Evolutionary conservation across 139 green algal species (phyloP), one percentile per base, ranked within the genome.

Genomic region (Chlorella sp.): DNA sequence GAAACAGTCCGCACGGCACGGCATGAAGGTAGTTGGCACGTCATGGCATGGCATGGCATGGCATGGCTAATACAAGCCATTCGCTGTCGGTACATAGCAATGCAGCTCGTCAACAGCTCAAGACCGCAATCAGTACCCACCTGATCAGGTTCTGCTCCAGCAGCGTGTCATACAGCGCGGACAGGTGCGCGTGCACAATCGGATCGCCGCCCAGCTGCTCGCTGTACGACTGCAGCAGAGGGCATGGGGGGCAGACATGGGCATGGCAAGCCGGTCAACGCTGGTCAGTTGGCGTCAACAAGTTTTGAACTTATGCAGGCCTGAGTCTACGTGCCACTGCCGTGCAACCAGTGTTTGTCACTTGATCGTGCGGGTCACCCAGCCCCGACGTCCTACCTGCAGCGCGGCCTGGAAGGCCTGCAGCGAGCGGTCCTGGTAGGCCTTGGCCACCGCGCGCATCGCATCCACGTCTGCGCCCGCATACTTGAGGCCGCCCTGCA

Each of bases 171-270:
- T 92, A 95, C 81, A 98, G 90, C 68, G 92, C 92, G 62, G 80
- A 86, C 56, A 99, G 88, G 90, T 99, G 97, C 2, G 81, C 76
- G 86, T 96, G 87, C 30, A 99, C 95, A 34, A 99, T 94, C 32
- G 91, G 85, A 80, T 99, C 97, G 15, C 94, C 93, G 74, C 88
- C 84, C 62, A 99, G 74, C 67, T 88, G 72, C 34, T n/a, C 26
- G 13, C 34, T 30, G 63, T 72, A 89, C 7, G 26, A 56, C 73
- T 86, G 81, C 69, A 11, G 34, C 51, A 23, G 6, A 26, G 0
- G 39, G 9, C 44, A 51, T 51, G 7, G 44, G 44, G 44, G 44
- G 44, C n/a, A 51, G 44, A 9, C 44, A 51, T 9, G 9, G 44
- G n/a, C n/a, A n/a, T n/a, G n/a, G n/a, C n/a, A n/a, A n/a, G n/a